Evolutionary conservation across 2,329 filamentous ascomycete genomes (phyloP).

Genomic region (Botrytis paeoniae): DNA sequence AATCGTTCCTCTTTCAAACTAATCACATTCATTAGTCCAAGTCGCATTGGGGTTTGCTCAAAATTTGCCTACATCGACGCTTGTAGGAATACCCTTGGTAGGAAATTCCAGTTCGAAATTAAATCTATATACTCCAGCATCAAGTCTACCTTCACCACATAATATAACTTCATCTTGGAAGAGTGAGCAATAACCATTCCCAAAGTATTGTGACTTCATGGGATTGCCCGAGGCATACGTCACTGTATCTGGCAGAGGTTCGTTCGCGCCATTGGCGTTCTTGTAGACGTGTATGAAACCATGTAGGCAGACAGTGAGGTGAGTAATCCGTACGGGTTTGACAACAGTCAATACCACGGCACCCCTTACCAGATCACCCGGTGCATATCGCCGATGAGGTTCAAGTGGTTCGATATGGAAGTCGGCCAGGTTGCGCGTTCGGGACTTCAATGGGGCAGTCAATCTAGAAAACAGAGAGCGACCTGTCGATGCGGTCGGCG

Average conservation of each 20-base stretch:
- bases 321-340: conserved; percentile 74
- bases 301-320: conserved; percentile 74
- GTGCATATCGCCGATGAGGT: conserved; percentile 72
- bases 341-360: conserved; percentile 69
- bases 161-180: conserved; percentile 81
- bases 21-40: conserved; percentile 10
- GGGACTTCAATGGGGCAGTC: conserved; percentile 44
- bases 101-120: conserved; percentile 73
- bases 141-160: conserved; percentile 73
- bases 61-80: conserved; percentile 74
- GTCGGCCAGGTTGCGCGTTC: conserved; percentile 66
- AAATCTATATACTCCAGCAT: conserved; percentile 75
- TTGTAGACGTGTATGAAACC: conserved; percentile 79
- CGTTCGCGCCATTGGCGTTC: conserved; percentile 55
- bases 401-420: conserved; percentile 76
- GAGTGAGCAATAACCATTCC: conserved; percentile 74
- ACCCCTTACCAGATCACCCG: conserved; percentile 70
- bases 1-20: conserved; percentile 96
- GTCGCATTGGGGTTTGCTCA: conserved; percentile 6
- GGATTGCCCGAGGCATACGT: conserved; percentile 39
- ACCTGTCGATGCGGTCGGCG: conserved; percentile 29
- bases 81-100: conserved; percentile 72
- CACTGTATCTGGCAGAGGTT: conserved; percentile 40
- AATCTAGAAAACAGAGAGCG: conserved; percentile 42
- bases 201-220: conserved; percentile 56